These are phyloP conservation scores for Talaromyces funiculosus DNA, from an alignment of 2,329 filamentous ascomycete species.

Conservation along the genomic window DNA sequence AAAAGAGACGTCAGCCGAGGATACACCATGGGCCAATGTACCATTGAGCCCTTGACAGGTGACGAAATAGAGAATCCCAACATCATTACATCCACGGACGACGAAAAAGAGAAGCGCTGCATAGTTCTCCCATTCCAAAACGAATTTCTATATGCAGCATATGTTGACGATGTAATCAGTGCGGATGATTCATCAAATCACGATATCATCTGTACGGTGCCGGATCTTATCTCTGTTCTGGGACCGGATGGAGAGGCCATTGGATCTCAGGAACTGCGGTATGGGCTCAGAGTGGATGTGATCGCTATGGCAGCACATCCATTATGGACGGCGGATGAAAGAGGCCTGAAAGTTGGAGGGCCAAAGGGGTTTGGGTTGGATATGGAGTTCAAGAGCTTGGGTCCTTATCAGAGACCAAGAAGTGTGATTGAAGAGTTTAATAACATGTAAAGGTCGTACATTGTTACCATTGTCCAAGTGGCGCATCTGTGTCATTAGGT, in stretches of 20 bases:
- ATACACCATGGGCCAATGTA: constrained; percentile 34
- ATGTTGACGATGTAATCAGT: constrained; percentile 10
- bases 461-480: background rate
- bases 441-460: background rate
- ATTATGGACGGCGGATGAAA: constrained; percentile 41
- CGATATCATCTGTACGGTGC: constrained; percentile 26
- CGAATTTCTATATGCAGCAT: constrained; percentile 26
- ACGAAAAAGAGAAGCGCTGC: constrained; percentile 7
- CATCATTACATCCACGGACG: background rate
- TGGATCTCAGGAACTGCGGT: constrained; percentile 48
- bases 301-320: constrained; percentile 48
- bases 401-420: constrained; percentile 8
- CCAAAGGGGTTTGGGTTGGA: constrained; percentile 37
- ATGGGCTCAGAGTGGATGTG: constrained; percentile 48
- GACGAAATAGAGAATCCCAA: constrained; percentile 19
- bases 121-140: constrained; percentile 25
- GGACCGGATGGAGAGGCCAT: constrained; percentile 46
- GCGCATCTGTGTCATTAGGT: background rate
- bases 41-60: constrained; percentile 23
- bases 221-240: constrained; percentile 35
- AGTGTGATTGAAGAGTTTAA: constrained; percentile 15
- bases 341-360: constrained; percentile 38
- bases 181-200: constrained; percentile 14
- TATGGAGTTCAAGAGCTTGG: constrained; percentile 11
- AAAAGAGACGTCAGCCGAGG: constrained; percentile 33